Evolutionary conservation across 139 green algal species (phyloP), one percentile per base, ranked within the genome.

Genomic region (Micromonas pusilla): DNA sequence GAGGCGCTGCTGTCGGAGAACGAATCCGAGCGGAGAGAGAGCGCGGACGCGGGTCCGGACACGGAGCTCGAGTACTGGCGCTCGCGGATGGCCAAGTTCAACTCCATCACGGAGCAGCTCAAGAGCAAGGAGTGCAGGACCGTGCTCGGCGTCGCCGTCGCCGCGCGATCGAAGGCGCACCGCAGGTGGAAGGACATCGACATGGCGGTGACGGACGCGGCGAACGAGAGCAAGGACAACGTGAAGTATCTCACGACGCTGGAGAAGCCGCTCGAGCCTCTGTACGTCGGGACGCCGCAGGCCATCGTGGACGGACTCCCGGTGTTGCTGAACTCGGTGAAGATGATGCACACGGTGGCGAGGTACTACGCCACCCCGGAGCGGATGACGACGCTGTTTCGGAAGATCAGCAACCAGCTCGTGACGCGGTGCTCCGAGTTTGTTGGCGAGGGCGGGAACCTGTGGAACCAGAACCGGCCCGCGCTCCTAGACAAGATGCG

Each of bases 311-410:
- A 96, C 76, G 90, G 88, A 2, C 85, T 97, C 70, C 86, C 84
- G 16, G 89, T 90, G 0, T 90, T 96, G 88, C 92, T 97, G 85
- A 93, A 92, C 54, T 90, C 91, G 19, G 84, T 97, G 71, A 86
- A 92, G 67, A 94, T 96, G 91, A 91, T 95, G 4, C 97, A 92
- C 92, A 92, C 96, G 38, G 94, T 97, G 79, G 91, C 84, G 28
- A 76, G 90, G 16, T 87, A 97, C 83, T 91, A 91, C 82, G 82
- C 66, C 4, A 90, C 97, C 68, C 91, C 96, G 77, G 81, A 89
- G 70, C 88, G 84, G 78, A 97, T 97, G 93, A 90, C 90, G 25
- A 80, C 70, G n/a, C 87, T 97, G 26, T 88, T 97, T 70, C 81
- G 91, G 57, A 87, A 90, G 76, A 96, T 97, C 39, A 87, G 83